phyloP scores from a whole-genome alignment of 495 filamentous ascomycete species.

The Tuber microsphaerosporum region DNA sequence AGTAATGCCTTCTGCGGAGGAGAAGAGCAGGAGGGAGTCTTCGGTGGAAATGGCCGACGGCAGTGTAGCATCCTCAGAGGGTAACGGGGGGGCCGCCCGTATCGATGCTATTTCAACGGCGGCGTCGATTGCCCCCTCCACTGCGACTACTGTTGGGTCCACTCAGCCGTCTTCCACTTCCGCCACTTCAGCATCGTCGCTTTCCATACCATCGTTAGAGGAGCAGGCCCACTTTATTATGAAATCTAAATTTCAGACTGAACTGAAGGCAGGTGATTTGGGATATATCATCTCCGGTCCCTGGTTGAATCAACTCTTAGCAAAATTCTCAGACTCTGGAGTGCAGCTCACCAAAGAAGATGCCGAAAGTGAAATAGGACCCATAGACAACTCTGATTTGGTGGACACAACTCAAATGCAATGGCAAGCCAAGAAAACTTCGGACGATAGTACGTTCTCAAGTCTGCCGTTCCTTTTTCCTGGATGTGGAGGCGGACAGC shows the following conservation, averaged over 20 bases:
- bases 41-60: conserved; percentile 43
- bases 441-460: conserved; percentile 33
- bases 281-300: conserved; percentile 69
- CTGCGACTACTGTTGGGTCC: conserved; percentile 15
- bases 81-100: background rate
- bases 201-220: conserved; percentile 55
- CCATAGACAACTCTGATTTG: conserved; percentile 79
- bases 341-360: conserved; percentile 55
- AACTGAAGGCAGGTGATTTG: conserved; percentile 59
- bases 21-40: conserved; percentile 26
- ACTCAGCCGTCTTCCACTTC: conserved; percentile 24
- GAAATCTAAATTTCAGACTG: conserved; percentile 48
- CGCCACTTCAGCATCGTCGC: conserved; percentile 30
- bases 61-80: conserved; percentile 13
- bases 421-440: conserved; percentile 15
- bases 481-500: conserved; percentile 25
- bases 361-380: conserved; percentile 62
- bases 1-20: conserved; percentile 14
- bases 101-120: conserved; percentile 15
- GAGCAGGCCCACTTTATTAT: conserved; percentile 69
- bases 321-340: conserved; percentile 48
- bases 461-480: conserved; percentile 24
- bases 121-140: conserved; percentile 22
- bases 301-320: conserved; percentile 71
- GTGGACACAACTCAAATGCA: conserved; percentile 39